Evolutionary conservation across 352 stramenopile species (phyloP).

Genomic region (Pythium phragmiticola): DNA sequence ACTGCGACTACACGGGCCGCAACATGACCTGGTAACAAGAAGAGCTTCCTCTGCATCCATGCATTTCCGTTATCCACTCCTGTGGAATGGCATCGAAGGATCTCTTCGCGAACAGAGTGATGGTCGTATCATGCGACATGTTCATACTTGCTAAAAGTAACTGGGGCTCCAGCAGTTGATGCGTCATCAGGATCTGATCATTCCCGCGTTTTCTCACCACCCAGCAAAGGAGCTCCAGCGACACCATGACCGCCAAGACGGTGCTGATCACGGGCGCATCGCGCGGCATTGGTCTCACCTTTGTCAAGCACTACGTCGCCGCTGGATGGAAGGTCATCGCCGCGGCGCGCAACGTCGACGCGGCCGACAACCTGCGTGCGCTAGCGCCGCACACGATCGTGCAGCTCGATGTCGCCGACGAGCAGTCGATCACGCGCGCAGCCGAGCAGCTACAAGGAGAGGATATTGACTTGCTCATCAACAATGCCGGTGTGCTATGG

Average conservation of each 20-base stretch:
- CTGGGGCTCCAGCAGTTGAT: not conserved
- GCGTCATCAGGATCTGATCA: too few species aligned
- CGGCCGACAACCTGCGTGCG: slow-evolving; percentile 6
- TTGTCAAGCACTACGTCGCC: slow-evolving; percentile 33
- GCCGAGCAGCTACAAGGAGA: slow-evolving; percentile 38
- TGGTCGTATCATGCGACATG: slow-evolving; percentile 10
- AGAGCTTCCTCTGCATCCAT: too few species aligned
- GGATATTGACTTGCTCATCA: slow-evolving; percentile 56
- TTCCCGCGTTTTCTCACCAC: too few species aligned
- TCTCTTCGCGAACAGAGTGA: slow-evolving; percentile 4
- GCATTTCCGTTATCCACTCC: not conserved
- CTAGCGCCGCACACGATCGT: slow-evolving; percentile 42
- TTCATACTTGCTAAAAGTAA: slow-evolving; percentile 1
- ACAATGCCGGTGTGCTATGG: slow-evolving; percentile 61
- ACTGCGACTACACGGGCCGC: slow-evolving; percentile 30
- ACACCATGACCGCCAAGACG: slow-evolving; percentile 24
- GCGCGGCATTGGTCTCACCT: slow-evolving; percentile 48
- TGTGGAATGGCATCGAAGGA: not conserved
- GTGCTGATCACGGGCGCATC: slow-evolving; percentile 35
- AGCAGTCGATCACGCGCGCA: slow-evolving; percentile 37
- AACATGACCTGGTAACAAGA: slow-evolving; percentile 29
- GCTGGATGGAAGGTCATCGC: slow-evolving; percentile 32
- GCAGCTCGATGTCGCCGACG: slow-evolving; percentile 39
- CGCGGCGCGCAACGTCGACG: slow-evolving; percentile 24
- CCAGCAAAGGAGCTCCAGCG: too few species aligned